Base-by-base conservation (phyloP, 139 green algal species). In the Limnomonas spitsbergensis region DNA sequence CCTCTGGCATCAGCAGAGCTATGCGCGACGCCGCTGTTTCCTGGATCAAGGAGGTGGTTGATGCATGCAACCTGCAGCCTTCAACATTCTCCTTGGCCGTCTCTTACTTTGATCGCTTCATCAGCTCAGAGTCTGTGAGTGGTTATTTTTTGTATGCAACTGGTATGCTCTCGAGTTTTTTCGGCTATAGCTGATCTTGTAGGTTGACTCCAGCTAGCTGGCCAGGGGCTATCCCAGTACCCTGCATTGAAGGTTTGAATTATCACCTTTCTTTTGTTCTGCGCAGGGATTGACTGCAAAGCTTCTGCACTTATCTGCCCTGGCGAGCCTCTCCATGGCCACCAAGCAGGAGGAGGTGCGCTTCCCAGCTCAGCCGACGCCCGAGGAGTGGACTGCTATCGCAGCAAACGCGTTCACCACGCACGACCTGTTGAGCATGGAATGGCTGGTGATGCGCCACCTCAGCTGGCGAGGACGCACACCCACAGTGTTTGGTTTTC, bases 281-380 rank as follows among this genome's bases (percentile, higher is more conserved):
- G 1, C 70, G 73, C 78, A 85, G 82, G 84, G 54, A 20, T 76
- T 92, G 7, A 79, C 84, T 2, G 70, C 78, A 38, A 83, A 54
- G 66, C 66, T 86, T 37, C 80, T 92, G 53, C 88, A 92, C 79
- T 85, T 92, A 3, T 74, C 89, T 1, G 81, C 78, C 6, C 83
- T 89, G 7, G 87, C 87, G 6, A 83, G 75, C 72, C 82, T 92
- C 61, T 73, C 89, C 2, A 31, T 90, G n/a, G 88, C 88, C 2
- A 66, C 79, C 69, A 92, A 92, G 82, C 80, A 89, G 35, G 87
- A 92, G 40, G 88, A 92, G 76, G 86, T 90, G 70, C 9, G 78
- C 20, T 29, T 42, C 29, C 34, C 69, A 75, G 34, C 69, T 14
- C 76, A 82, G 40, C 81, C 76, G 29, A 77, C 66, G 4, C 47